These are phyloP conservation scores for Trichoderma guizhouense DNA, from an alignment of 2,329 filamentous ascomycete species.

Conservation along the genomic window DNA sequence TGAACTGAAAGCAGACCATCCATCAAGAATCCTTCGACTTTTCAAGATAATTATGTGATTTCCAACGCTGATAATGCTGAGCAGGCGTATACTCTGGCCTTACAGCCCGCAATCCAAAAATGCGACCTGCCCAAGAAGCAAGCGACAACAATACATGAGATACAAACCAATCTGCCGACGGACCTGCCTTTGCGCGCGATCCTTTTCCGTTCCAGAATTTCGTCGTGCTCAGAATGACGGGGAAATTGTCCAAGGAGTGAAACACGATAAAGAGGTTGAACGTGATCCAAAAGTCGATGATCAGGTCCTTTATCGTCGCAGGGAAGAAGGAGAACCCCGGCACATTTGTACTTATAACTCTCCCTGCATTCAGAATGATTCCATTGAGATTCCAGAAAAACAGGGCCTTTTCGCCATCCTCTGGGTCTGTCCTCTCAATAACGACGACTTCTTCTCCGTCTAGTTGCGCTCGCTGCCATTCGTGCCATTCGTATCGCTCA, in stretches of 20 bases:
- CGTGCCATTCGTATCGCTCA: constrained; percentile 38
- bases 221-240: constrained; percentile 26
- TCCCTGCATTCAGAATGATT: constrained; percentile 31
- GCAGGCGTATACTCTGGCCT: constrained; percentile 17
- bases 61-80: constrained; percentile 11
- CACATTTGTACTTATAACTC: background rate
- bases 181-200: background rate
- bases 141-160: constrained; percentile 17
- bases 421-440: constrained; percentile 45
- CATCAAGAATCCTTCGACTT: background rate
- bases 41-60: background rate
- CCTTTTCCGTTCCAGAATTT: background rate
- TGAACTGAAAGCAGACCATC: background rate
- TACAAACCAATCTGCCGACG: constrained; percentile 13
- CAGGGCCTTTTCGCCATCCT: constrained; percentile 42
- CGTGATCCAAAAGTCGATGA: constrained; percentile 29
- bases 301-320: constrained; percentile 14
- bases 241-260: constrained; percentile 29
- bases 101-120: constrained; percentile 17
- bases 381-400: constrained; percentile 52
- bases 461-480: constrained; percentile 42
- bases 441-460: constrained; percentile 38
- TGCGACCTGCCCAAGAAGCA: constrained; percentile 17
- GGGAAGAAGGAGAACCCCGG: constrained; percentile 15
- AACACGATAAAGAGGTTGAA: constrained; percentile 32